Percentiles rank a stretch among this genome's conserved stretches.
phyloP scores from a whole-genome alignment of 192 early-diverging fungal species.

The Backusella luteola region DNA sequence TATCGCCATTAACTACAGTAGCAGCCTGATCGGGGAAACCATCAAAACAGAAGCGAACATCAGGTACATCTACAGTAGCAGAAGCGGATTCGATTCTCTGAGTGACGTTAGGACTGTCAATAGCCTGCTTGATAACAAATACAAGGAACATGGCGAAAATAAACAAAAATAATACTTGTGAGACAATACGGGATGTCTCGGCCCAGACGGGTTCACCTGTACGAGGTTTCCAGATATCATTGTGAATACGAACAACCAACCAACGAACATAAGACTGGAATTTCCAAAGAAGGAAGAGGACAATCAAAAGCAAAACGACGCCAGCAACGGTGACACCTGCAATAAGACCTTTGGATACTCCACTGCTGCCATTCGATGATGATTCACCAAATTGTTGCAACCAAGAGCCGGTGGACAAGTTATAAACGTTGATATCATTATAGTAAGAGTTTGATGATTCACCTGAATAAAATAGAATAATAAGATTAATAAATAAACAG shows the following conservation, averaged over 20 bases:
- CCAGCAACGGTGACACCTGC: slow-evolving; percentile 34
- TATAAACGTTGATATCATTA: slow-evolving; percentile 32
- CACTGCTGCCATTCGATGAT: neutral
- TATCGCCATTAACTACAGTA: neutral
- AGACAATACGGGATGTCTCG: slow-evolving; percentile 34
- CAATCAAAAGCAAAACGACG: slow-evolving; percentile 24
- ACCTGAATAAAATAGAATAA: slow-evolving; percentile 1
- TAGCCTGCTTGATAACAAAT: slow-evolving; percentile 32
- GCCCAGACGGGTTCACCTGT: slow-evolving; percentile 39
- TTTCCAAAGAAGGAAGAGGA: slow-evolving; percentile 28
- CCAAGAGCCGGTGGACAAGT: slow-evolving; percentile 15
- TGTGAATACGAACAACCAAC: slow-evolving; percentile 26
- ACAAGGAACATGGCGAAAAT: slow-evolving; percentile 30
- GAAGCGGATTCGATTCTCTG: slow-evolving; percentile 27
- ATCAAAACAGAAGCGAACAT: slow-evolving; percentile 40
- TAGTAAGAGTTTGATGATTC: slow-evolving; percentile 29
- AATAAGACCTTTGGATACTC: slow-evolving; percentile 16
- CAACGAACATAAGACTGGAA: slow-evolving; percentile 30
- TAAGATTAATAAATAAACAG: neutral
- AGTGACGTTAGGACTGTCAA: slow-evolving; percentile 33
- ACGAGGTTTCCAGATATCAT: slow-evolving; percentile 38
- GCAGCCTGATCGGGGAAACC: slow-evolving; percentile 15
- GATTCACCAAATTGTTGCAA: slow-evolving; percentile 17
- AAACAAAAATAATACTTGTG: slow-evolving; percentile 33
- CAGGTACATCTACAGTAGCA: slow-evolving; percentile 30